A percentile compares a stretch with the other conserved stretches of the same genome.
These are phyloP conservation scores for Ceratocystis alfenasii DNA, from an alignment of 2,329 filamentous ascomycete genomes.

Conservation along the genomic window DNA sequence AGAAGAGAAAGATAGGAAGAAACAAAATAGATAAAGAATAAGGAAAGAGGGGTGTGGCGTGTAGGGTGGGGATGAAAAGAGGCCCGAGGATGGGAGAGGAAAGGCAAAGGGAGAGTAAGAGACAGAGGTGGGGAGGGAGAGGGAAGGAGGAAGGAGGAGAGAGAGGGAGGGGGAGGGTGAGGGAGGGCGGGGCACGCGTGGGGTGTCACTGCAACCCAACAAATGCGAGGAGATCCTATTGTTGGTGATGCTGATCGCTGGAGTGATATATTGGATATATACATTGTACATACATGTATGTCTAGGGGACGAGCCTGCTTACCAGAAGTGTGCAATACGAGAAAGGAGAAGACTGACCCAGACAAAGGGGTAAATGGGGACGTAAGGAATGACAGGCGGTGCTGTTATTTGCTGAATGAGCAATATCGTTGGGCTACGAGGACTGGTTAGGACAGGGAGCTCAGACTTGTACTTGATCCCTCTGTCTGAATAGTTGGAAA, in stretches of 20 bases:
- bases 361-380: neutral
- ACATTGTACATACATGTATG: neutral
- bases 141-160: neutral
- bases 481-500: neutral
- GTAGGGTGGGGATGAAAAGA: too few relatives aligned
- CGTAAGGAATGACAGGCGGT: neutral
- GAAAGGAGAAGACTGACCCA: neutral
- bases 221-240: neutral
- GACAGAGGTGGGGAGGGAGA: too few relatives aligned
- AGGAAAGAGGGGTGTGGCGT: too few relatives aligned
- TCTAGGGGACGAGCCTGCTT: neutral
- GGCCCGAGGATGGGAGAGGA: too few relatives aligned
- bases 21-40: too few relatives aligned
- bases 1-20: too few relatives aligned
- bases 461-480: neutral
- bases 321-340: neutral
- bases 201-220: neutral
- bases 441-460: neutral
- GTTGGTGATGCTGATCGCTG: neutral
- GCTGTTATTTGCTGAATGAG: neutral
- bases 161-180: neutral
- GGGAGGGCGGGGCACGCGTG: neutral
- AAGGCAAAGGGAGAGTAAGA: too few relatives aligned
- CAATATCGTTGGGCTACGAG: neutral
- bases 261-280: neutral